phyloP scores from a whole-genome alignment of 2,329 filamentous ascomycete genomes.

The Hymenoscyphus salicellus region DNA sequence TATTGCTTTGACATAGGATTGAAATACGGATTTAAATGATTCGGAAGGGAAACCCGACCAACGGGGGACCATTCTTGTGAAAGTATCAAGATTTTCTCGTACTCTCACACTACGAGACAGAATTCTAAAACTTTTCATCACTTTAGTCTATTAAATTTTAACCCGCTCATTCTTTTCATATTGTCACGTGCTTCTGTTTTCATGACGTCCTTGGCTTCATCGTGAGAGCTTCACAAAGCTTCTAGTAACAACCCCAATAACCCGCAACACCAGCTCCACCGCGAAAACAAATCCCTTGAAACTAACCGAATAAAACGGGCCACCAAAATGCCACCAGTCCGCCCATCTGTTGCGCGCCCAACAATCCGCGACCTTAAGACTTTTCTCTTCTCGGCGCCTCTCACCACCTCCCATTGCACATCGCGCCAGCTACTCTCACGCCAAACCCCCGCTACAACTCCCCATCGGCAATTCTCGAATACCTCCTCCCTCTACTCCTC shows the following conservation, averaged over 20 bases:
- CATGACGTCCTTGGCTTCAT: background rate
- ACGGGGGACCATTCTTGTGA: too few relatives aligned
- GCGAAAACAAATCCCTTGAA: background rate
- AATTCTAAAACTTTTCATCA: too few relatives aligned
- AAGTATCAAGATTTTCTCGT: too few relatives aligned
- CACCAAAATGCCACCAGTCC: constrained; percentile 23
- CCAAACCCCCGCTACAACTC: background rate
- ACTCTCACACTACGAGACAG: too few relatives aligned
- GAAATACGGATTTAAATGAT: too few relatives aligned
- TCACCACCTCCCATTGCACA: constrained; percentile 3
- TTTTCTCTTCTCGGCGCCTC: constrained; percentile 25
- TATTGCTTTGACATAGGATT: too few relatives aligned
- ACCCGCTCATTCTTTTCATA: too few relatives aligned
- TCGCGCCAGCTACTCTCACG: background rate
- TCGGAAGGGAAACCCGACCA: too few relatives aligned
- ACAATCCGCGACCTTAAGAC: constrained; percentile 28
- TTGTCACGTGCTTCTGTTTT: background rate
- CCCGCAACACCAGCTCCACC: background rate
- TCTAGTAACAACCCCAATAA: background rate
- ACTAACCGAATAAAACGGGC: background rate
- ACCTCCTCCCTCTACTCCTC: constrained; percentile 7
- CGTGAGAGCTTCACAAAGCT: background rate
- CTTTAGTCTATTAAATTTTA: too few relatives aligned
- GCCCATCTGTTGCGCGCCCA: constrained; percentile 22
- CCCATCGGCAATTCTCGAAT: constrained; percentile 9